These are phyloP conservation scores for Mycosphaerella sp. DNA, from an alignment of 2,329 filamentous ascomycete genomes.

Conservation along the genomic window DNA sequence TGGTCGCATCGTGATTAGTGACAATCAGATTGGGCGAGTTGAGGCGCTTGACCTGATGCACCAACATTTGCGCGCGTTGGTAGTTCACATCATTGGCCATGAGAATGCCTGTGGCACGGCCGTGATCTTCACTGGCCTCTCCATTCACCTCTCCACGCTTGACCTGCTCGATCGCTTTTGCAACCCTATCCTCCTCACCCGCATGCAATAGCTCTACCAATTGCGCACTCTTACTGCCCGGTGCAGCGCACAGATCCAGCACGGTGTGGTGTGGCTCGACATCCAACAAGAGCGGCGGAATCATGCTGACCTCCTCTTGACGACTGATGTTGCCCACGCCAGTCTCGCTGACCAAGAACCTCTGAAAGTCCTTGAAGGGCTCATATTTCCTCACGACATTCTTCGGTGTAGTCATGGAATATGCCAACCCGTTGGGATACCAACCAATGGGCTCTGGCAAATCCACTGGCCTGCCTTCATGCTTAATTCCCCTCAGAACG, in stretches of 20 bases:
- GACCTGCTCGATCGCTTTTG: constrained; percentile 60
- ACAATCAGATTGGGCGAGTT: constrained; percentile 96
- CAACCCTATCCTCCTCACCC: constrained; percentile 82
- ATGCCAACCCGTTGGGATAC: constrained; percentile 93
- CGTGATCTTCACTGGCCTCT: constrained; percentile 55
- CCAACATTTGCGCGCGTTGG: constrained; percentile 92
- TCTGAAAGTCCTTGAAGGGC: constrained; percentile 92
- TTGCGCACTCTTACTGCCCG: constrained; percentile 94
- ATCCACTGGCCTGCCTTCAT: constrained; percentile 74
- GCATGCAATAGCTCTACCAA: constrained; percentile 88
- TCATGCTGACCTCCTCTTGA: constrained; percentile 98
- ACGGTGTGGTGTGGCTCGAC: constrained; percentile 86
- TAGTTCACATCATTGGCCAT: constrained; percentile 97
- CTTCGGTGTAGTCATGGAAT: constrained; percentile 98
- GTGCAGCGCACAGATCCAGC: constrained; percentile 91
- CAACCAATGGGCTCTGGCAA: constrained; percentile 76
- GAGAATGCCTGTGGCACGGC: constrained; percentile 81
- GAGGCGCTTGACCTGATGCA: constrained; percentile 94
- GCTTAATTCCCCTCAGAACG: constrained; percentile 75
- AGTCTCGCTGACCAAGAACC: constrained; percentile 95
- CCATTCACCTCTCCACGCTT: constrained; percentile 41
- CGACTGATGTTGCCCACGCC: constrained; percentile 95
- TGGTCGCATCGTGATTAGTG: constrained; percentile 94
- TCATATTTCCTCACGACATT: constrained; percentile 89
- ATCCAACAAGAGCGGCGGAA: constrained; percentile 89